Evolutionary conservation across 2,329 filamentous ascomycete species (phyloP).

Genomic region (Leptographium galeiforme): DNA sequence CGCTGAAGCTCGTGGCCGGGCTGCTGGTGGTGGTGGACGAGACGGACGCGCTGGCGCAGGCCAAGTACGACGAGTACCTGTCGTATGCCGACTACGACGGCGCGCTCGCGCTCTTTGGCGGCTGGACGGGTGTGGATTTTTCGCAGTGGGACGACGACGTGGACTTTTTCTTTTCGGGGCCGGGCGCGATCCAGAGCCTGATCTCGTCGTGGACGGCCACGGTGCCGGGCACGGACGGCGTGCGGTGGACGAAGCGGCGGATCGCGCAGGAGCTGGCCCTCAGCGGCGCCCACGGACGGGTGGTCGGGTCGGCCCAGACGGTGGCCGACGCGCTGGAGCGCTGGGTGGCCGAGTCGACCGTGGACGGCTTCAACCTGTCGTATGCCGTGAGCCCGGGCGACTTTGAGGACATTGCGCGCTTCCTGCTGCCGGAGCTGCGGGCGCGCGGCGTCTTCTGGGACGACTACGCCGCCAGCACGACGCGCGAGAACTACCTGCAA

Average conservation of each 20-base stretch:
- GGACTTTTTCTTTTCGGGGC: constrained; percentile 7
- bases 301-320: constrained; percentile 49
- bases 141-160: constrained; percentile 11
- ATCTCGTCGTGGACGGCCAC: neutral
- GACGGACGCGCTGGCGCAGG: constrained; percentile 12
- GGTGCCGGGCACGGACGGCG: neutral
- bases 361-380: constrained; percentile 62
- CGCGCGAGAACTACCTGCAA: constrained; percentile 1
- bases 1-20: constrained; percentile 12
- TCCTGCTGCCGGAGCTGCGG: constrained; percentile 48
- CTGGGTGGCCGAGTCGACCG: constrained; percentile 55
- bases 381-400: constrained; percentile 31
- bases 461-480: constrained; percentile 18
- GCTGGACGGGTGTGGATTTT: constrained; percentile 10
- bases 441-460: constrained; percentile 42
- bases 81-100: constrained; percentile 4
- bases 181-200: constrained; percentile 5
- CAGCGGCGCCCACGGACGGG: constrained; percentile 10
- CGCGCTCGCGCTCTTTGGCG: constrained; percentile 2
- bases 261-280: constrained; percentile 12
- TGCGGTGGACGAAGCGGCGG: constrained; percentile 9
- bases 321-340: constrained; percentile 55
- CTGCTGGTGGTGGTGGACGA: constrained; percentile 11
- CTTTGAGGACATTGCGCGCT: constrained; percentile 52
- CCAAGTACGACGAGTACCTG: constrained; percentile 10